These are phyloP conservation scores for Meira miltonrushii DNA, from an alignment of 1,284 basidiomycete genomes.

Conservation along the genomic window DNA sequence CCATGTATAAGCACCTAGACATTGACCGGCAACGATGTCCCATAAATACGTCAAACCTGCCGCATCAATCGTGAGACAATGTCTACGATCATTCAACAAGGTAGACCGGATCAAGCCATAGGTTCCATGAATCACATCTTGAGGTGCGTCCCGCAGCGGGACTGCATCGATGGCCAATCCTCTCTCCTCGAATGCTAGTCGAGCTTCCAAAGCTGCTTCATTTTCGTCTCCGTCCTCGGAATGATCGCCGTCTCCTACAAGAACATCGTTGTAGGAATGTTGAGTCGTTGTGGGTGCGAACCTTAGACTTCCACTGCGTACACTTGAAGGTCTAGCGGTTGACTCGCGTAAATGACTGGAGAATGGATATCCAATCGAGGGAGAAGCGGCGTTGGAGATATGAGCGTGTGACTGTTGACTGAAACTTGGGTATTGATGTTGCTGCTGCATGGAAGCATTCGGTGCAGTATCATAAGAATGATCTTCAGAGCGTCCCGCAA, in stretches of 20 bases:
- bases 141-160: constrained; percentile 63
- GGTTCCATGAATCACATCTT: constrained; percentile 69
- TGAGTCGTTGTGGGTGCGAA: background rate
- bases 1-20: constrained; percentile 67
- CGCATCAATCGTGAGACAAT: constrained; percentile 85
- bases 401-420: too few species aligned
- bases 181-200: constrained; percentile 63
- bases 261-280: constrained; percentile 13
- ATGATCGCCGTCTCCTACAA: constrained; percentile 5
- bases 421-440: too few species aligned
- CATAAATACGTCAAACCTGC: constrained; percentile 77
- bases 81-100: constrained; percentile 82
- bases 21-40: constrained; percentile 77
- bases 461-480: background rate
- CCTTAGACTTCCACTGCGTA: constrained; percentile 11
- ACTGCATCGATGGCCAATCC: constrained; percentile 75
- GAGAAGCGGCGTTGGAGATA: background rate
- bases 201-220: constrained; percentile 22
- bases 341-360: constrained; percentile 10
- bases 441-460: background rate
- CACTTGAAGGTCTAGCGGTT: constrained; percentile 29
- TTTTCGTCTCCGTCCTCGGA: constrained; percentile 11
- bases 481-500: constrained; percentile 8
- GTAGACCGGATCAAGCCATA: constrained; percentile 76
- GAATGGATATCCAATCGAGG: constrained; percentile 12